These are phyloP conservation scores for Monosporascus sp. DNA, from an alignment of 2,329 filamentous ascomycete genomes.

Conservation along the genomic window DNA sequence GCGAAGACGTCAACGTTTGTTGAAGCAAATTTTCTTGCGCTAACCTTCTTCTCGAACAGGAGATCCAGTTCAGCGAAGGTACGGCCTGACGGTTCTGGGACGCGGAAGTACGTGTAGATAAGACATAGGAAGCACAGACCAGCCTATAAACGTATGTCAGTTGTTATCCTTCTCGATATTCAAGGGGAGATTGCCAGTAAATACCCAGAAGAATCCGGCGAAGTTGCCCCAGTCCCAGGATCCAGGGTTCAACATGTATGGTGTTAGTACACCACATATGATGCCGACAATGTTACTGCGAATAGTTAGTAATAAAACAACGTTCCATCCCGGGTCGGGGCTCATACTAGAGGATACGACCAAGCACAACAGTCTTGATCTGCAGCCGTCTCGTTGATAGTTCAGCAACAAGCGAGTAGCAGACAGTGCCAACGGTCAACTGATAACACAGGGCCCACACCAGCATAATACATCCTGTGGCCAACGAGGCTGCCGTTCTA, in stretches of 20 bases:
- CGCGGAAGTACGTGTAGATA: conserved; percentile 73
- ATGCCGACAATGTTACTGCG: conserved; percentile 73
- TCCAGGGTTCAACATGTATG: conserved; percentile 86
- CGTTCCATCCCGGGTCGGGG: neutral
- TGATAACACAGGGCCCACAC: conserved; percentile 80
- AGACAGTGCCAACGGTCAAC: conserved; percentile 80
- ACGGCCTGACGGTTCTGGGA: conserved; percentile 74
- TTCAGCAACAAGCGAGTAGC: conserved; percentile 83
- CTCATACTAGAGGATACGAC: conserved; percentile 65
- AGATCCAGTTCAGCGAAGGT: conserved; percentile 84
- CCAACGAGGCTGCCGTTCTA: conserved; percentile 57
- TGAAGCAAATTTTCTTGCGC: conserved; percentile 65
- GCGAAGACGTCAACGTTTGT: conserved; percentile 53
- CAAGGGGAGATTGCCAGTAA: conserved; percentile 11
- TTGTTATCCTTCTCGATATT: neutral
- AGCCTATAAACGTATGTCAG: conserved; percentile 35
- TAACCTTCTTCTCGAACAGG: conserved; percentile 69
- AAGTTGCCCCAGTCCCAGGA: conserved; percentile 87
- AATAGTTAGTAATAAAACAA: conserved; percentile 3
- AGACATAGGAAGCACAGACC: conserved; percentile 76
- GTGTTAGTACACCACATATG: conserved; percentile 73
- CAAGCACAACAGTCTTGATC: conserved; percentile 87
- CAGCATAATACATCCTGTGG: conserved; percentile 81
- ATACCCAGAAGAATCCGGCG: conserved; percentile 78
- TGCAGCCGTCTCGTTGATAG: conserved; percentile 76